phyloP scores from a whole-genome alignment of 1,284 basidiomycete genomes.

The Termitomyces sp. region DNA sequence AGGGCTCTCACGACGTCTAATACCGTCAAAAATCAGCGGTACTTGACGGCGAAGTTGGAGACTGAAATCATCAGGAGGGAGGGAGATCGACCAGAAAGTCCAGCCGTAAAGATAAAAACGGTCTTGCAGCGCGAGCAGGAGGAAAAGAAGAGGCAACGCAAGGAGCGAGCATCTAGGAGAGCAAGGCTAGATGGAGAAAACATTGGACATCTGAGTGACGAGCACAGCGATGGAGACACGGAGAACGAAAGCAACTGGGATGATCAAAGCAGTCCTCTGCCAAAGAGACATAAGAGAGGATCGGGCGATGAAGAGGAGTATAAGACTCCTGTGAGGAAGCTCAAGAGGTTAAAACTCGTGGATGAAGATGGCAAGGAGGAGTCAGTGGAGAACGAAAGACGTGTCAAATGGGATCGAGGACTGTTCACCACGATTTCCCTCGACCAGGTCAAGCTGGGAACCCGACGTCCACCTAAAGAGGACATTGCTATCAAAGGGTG shows the following conservation, averaged over 20 bases:
- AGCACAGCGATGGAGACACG: conserved; percentile 26
- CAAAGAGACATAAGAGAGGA: conserved; percentile 47
- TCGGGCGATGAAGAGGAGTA: conserved; percentile 84
- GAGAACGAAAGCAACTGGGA: conserved; percentile 29
- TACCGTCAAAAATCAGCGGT: conserved; percentile 65
- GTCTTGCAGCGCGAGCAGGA: conserved; percentile 68
- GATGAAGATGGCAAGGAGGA: conserved; percentile 28
- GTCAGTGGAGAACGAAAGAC: conserved; percentile 36
- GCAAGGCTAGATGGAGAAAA: conserved; percentile 44
- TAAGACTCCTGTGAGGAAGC: conserved; percentile 52
- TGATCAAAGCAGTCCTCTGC: conserved; percentile 25
- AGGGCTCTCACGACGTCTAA: conserved; percentile 66
- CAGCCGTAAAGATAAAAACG: conserved; percentile 69
- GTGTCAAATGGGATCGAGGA: conserved; percentile 78
- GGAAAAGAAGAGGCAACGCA: conserved; percentile 55
- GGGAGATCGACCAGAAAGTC: conserved; percentile 74
- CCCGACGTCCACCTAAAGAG: conserved; percentile 39
- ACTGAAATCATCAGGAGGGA: conserved; percentile 66
- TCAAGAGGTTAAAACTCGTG: conserved; percentile 32
- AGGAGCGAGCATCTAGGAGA: conserved; percentile 63
- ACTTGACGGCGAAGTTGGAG: conserved; percentile 51
- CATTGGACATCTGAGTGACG: conserved; percentile 19
- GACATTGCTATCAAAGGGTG: conserved; percentile 53
- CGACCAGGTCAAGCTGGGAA: conserved; percentile 52
- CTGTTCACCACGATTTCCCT: conserved; percentile 57